Evolutionary conservation across 176 grass and related monocot species (phyloP).

Genomic region (Bromus sterilis): DNA sequence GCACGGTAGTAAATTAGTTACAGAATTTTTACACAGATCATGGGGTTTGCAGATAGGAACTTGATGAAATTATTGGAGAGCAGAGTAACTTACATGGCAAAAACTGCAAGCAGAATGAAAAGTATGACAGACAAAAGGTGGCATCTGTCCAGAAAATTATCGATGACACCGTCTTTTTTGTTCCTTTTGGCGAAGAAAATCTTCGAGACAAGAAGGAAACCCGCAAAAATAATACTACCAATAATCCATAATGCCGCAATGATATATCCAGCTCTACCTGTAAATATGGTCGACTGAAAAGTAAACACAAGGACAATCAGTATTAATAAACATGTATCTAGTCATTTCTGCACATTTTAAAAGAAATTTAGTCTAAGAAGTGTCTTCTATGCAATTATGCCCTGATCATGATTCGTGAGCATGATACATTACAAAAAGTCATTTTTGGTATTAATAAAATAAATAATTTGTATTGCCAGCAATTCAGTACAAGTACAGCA

Average conservation of each 20-base stretch:
- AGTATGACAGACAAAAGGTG: slow-evolving; percentile 33
- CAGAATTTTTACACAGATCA: background rate
- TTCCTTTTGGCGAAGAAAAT: slow-evolving; percentile 41
- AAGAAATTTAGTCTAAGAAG: background rate
- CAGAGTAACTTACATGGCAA: slow-evolving; percentile 58
- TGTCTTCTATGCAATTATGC: background rate
- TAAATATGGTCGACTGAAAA: slow-evolving; percentile 87
- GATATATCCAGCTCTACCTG: slow-evolving; percentile 76
- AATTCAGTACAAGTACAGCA: background rate
- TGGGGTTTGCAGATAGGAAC: background rate
- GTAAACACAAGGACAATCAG: slow-evolving; percentile 30
- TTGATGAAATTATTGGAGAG: background rate
- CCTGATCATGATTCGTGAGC: background rate
- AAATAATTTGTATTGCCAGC: background rate
- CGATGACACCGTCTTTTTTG: slow-evolving; percentile 1
- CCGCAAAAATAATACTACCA: slow-evolving; percentile 29
- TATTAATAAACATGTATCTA: background rate
- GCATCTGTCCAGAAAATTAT: slow-evolving; percentile 35
- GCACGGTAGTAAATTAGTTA: background rate
- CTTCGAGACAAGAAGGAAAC: slow-evolving; percentile 9
- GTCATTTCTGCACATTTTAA: background rate
- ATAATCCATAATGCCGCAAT: slow-evolving; percentile 69
- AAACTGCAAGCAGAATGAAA: slow-evolving; percentile 45
- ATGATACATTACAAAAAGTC: background rate
- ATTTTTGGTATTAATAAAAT: background rate